A percentile compares a stretch with the other conserved stretches of the same genome.
Conservation (phyloP, 495 filamentous ascomycete genomes). For the Hypoxylon intermedium region DNA sequence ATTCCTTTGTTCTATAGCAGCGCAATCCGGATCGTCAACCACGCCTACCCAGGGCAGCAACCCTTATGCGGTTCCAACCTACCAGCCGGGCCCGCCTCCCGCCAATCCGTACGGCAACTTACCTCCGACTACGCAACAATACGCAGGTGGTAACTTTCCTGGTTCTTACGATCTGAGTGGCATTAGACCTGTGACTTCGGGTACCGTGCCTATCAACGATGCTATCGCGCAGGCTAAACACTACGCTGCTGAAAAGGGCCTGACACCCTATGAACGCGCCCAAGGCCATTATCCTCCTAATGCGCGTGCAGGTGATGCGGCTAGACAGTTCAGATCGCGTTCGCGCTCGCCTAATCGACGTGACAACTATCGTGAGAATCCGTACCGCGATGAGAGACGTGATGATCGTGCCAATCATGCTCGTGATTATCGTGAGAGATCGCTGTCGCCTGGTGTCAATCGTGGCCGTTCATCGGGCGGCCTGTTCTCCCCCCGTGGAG, state of each 20-base stretch:
- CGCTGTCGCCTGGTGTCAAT: constrained; percentile 62
- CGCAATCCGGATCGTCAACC: constrained; percentile 19
- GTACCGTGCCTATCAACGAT: constrained; percentile 74
- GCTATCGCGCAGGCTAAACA: constrained; percentile 76
- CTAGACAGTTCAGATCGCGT: constrained; percentile 65
- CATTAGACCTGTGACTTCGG: constrained; percentile 75
- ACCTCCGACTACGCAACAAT: constrained; percentile 48
- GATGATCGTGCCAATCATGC: constrained; percentile 61
- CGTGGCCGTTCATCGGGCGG: constrained; percentile 52
- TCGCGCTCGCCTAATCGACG: constrained; percentile 74
- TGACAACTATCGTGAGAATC: constrained; percentile 74
- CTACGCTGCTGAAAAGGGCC: constrained; percentile 73
- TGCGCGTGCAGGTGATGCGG: constrained; percentile 44
- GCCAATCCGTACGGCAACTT: constrained; percentile 27
- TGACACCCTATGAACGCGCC: constrained; percentile 59
- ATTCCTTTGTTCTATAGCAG: constrained; percentile 14
- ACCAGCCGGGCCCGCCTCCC: constrained; percentile 49
- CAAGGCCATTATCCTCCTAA: constrained; percentile 50
- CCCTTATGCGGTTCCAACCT: constrained; percentile 48
- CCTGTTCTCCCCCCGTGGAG: constrained; percentile 56
- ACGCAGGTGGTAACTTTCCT: constrained; percentile 52
- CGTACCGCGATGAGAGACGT: constrained; percentile 79
- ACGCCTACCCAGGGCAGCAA: constrained; percentile 46
- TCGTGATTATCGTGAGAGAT: constrained; percentile 68
- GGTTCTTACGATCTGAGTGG: constrained; percentile 73